Conservation (phyloP, 257 asterid species). For the Solanum pimpinellifolium region DNA sequence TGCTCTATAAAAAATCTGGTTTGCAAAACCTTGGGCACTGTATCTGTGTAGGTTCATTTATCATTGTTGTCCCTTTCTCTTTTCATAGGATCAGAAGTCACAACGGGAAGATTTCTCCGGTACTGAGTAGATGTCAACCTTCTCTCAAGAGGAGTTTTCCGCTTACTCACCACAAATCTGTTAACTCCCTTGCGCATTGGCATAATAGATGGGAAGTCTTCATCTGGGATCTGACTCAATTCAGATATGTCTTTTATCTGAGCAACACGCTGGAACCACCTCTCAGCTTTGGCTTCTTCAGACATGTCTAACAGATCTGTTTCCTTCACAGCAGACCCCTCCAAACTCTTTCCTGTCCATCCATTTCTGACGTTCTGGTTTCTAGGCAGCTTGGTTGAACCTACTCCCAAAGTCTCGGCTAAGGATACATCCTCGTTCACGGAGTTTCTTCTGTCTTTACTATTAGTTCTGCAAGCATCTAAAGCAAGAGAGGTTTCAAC, state of each 20-base stretch:
- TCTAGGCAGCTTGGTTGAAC: conserved; percentile 6
- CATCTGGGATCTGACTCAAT: conserved; percentile 91
- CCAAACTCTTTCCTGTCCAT: conserved; percentile 56
- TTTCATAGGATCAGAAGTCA: conserved; percentile 39
- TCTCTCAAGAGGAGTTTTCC: conserved; percentile 89
- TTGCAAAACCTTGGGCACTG: background rate
- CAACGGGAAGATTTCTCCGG: conserved; percentile 60
- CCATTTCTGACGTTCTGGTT: conserved; percentile 20
- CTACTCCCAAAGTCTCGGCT: background rate
- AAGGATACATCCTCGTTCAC: conserved; percentile 3
- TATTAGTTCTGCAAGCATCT: background rate
- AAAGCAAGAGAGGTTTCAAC: conserved; percentile 6
- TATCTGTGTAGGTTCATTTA: background rate
- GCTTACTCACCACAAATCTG: conserved; percentile 91
- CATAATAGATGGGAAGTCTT: conserved; percentile 92
- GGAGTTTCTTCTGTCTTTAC: conserved; percentile 1
- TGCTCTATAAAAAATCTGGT: background rate
- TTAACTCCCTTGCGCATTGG: conserved; percentile 95
- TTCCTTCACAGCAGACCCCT: conserved; percentile 78
- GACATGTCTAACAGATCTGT: conserved; percentile 82
- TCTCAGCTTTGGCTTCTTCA: conserved; percentile 91
- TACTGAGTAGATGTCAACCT: conserved; percentile 74
- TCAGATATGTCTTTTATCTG: conserved; percentile 92
- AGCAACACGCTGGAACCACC: conserved; percentile 92
- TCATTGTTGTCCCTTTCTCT: conserved; percentile 25